Evolutionary conservation across 2,329 filamentous ascomycete genomes (phyloP).

Genomic region (Fusarium torulosum): DNA sequence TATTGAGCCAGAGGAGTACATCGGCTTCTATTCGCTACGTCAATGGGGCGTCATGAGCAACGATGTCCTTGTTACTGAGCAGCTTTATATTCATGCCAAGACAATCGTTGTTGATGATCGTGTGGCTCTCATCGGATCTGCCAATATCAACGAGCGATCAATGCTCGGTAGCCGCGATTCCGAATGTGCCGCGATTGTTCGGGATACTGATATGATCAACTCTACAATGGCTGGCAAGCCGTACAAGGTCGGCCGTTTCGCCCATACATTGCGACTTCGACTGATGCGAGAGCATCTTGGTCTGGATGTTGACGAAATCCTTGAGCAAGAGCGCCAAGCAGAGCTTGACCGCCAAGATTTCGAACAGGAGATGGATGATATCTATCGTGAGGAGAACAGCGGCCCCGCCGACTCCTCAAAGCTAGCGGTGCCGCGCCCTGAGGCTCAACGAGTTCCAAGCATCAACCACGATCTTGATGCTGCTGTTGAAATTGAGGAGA

Average conservation of each 20-base stretch:
- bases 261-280: conserved; percentile 90
- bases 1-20: conserved; percentile 95
- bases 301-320: conserved; percentile 92
- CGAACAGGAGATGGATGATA: conserved; percentile 71
- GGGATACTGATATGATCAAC: conserved; percentile 92
- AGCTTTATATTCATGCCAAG: conserved; percentile 98
- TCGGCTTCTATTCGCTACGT: conserved; percentile 92
- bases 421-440: conserved; percentile 53
- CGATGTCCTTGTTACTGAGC: conserved; percentile 89
- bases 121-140: conserved; percentile 92
- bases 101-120: conserved; percentile 96
- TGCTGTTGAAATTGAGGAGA: conserved; percentile 54
- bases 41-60: conserved; percentile 93
- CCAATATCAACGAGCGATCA: conserved; percentile 98
- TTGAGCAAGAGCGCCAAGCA: conserved; percentile 79
- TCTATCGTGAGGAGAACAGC: conserved; percentile 66
- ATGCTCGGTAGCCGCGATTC: conserved; percentile 94
- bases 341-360: conserved; percentile 72
- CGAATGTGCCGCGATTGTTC: conserved; percentile 88
- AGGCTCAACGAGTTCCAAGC: conserved; percentile 58
- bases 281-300: conserved; percentile 97
- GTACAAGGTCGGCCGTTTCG: conserved; percentile 91
- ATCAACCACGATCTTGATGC: conserved; percentile 76
- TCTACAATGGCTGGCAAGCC: conserved; percentile 92
- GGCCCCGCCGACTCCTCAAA: conserved; percentile 32